Evolutionary conservation across 2,329 filamentous ascomycete species (phyloP), one percentile per base, ranked within the genome.

Genomic region (Geosmithia morbida): DNA sequence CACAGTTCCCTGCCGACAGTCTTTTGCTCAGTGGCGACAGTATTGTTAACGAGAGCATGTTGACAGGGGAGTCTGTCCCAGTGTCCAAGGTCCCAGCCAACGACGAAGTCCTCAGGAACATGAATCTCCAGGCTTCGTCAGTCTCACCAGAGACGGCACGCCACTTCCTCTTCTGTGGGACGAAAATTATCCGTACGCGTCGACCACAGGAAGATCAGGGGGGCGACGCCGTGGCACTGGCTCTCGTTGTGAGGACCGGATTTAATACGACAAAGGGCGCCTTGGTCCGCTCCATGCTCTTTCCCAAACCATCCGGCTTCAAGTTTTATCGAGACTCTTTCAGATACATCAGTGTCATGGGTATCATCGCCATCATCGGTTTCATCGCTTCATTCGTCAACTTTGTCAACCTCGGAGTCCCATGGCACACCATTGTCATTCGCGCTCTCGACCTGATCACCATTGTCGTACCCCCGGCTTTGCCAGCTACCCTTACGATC

Each of bases 11-110:
- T 1, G 92, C 87, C 57, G 92, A 98, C 62, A 94, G 90, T 61
- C 69, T 98, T 33, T 68, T 98, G 6, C 73, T 98, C 0, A 87
- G 86, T 46, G 94, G 92, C 41, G 94, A 98, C 64, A 96, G 89
- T 58, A 97, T 98, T 52, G 89, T 98, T 53, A 98, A 98, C 58
- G 92, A 98, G 66, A 97, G 92, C 66, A 98, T 98, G 92, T 77
- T 98, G 37, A 45, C 39, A 63, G 85, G 90, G 49, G 92, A 98
- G 69, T 97, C 92, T 41, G 89, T 98, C 4, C 94, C 92, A 2
- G 90, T 98, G 1, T 95, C 89, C 2, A 98, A 98, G 64, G 72
- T 81, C 2, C 89, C 92, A 1, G 81, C 87, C 3, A 87, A 78
- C 2, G 82, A 95, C 58, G 81, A 90, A 51, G 81, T 85, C 1